These are phyloP conservation scores for Salvia rosmarinus DNA, from an alignment of 257 asterid genomes.

Conservation along the genomic window DNA sequence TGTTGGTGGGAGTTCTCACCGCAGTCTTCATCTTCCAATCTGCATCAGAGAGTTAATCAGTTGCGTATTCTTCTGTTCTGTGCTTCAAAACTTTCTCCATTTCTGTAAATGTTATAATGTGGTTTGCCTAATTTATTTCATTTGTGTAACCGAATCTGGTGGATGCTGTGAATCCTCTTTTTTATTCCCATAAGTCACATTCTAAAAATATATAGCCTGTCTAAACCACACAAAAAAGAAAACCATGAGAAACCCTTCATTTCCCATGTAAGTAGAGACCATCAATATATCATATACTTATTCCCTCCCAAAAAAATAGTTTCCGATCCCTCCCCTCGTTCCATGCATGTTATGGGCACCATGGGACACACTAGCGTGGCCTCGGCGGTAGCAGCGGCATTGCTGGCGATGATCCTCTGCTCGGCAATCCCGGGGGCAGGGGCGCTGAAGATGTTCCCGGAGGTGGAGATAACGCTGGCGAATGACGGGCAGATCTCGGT, in stretches of 20 bases:
- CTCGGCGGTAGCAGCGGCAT: not conserved
- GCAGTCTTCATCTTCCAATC: constrained; percentile 3
- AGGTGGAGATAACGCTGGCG: constrained; percentile 48
- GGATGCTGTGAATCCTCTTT: not conserved
- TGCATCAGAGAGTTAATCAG: not conserved
- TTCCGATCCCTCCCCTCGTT: no score
- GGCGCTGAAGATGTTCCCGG: constrained; percentile 28
- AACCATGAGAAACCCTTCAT: not conserved
- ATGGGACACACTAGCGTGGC: not conserved
- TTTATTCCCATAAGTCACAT: not conserved
- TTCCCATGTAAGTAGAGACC: not conserved
- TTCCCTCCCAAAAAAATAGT: not conserved
- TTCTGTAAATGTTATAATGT: not conserved
- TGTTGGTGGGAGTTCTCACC: not conserved
- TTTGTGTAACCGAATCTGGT: no score
- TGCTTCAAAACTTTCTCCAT: no score
- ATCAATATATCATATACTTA: not conserved
- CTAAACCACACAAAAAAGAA: not conserved
- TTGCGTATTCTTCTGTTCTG: not conserved
- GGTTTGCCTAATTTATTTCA: not conserved
- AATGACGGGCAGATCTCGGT: constrained; percentile 45
- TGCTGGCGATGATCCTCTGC: not conserved
- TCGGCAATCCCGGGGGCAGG: not conserved
- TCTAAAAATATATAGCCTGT: constrained; percentile 6
- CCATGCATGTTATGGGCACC: not conserved